phyloP scores from a whole-genome alignment of 2,329 filamentous ascomycete species.

The Fusarium decemcellulare region DNA sequence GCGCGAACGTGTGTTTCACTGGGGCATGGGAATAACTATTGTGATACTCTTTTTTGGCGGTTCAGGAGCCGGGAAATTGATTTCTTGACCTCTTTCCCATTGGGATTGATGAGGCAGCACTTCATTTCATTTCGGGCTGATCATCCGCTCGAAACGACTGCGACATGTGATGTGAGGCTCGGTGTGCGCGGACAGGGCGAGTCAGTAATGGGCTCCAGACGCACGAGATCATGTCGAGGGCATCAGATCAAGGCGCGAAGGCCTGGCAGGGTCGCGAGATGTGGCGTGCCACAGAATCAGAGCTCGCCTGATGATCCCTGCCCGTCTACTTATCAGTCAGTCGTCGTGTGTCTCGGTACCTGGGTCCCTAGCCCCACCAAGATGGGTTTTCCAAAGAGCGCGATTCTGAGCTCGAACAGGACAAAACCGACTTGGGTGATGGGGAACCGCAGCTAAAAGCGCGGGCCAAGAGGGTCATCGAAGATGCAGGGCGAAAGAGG shows the following conservation, averaged over 20 bases:
- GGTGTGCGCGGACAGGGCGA: constrained; percentile 21
- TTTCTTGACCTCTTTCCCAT: constrained; percentile 39
- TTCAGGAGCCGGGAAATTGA: constrained; percentile 45
- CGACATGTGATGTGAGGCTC: constrained; percentile 44
- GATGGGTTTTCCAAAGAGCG: constrained; percentile 27
- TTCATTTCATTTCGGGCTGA: constrained; percentile 20
- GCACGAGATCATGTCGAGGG: constrained; percentile 44
- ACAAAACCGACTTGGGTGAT: constrained; percentile 4
- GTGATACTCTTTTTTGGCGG: constrained; percentile 29
- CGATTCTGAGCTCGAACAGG: constrained; percentile 14
- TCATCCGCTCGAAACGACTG: constrained; percentile 12
- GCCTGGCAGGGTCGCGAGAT: constrained; percentile 44
- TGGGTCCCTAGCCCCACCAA: constrained; percentile 32
- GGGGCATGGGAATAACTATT: constrained; percentile 37
- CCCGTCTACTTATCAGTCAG: constrained; percentile 44
- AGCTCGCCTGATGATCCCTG: constrained; percentile 49
- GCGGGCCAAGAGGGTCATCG: constrained; percentile 4
- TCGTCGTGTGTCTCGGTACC: constrained; percentile 39
- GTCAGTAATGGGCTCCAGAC: constrained; percentile 36
- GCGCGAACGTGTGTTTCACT: constrained; percentile 36
- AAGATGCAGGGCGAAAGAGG: constrained; percentile 5
- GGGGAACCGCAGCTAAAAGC: constrained; percentile 11
- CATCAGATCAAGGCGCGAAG: constrained; percentile 42
- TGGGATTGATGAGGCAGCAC: constrained; percentile 25
- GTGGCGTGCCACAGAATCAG: constrained; percentile 44